A percentile compares a stretch with the other conserved stretches of the same genome.
These are phyloP conservation scores for Blastobotrys indianensis DNA, from an alignment of 1,139 yeast species.

Conservation along the genomic window DNA sequence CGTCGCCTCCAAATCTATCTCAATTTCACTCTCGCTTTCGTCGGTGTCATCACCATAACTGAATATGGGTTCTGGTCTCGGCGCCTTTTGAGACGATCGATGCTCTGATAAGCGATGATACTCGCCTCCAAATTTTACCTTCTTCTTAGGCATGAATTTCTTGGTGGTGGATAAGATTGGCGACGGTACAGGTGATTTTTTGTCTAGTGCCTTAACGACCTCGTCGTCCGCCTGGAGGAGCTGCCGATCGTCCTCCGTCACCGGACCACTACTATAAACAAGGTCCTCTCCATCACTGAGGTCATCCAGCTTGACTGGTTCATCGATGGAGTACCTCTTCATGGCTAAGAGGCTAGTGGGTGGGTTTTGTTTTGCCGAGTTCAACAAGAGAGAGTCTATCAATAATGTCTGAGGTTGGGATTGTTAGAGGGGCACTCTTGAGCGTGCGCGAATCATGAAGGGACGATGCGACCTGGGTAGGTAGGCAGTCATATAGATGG, in stretches of 20 bases:
- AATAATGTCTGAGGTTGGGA: too few relatives aligned
- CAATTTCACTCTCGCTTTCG: constrained; percentile 23
- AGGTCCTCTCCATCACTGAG: constrained; percentile 25
- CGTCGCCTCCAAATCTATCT: constrained; percentile 25
- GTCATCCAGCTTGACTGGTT: constrained; percentile 23
- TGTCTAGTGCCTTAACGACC: constrained; percentile 22
- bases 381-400: too few relatives aligned
- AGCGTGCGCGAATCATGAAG: too few relatives aligned
- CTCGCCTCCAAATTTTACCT: constrained; percentile 14
- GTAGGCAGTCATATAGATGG: too few relatives aligned
- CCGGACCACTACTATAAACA: constrained; percentile 22
- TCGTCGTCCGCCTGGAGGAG: constrained; percentile 28
- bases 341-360: too few relatives aligned
- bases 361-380: too few relatives aligned
- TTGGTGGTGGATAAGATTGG: constrained; percentile 9
- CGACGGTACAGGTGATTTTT: constrained; percentile 10
- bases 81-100: background rate
- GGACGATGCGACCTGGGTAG: too few relatives aligned
- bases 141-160: constrained; percentile 17
- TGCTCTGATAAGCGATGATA: constrained; percentile 10
- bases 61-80: constrained; percentile 12
- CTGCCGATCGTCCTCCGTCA: constrained; percentile 26
- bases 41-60: constrained; percentile 18
- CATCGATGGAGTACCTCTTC: constrained; percentile 24
- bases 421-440: too few relatives aligned